Conservation (phyloP, 768 basidiomycete species). For the Hydnum rufescens region DNA sequence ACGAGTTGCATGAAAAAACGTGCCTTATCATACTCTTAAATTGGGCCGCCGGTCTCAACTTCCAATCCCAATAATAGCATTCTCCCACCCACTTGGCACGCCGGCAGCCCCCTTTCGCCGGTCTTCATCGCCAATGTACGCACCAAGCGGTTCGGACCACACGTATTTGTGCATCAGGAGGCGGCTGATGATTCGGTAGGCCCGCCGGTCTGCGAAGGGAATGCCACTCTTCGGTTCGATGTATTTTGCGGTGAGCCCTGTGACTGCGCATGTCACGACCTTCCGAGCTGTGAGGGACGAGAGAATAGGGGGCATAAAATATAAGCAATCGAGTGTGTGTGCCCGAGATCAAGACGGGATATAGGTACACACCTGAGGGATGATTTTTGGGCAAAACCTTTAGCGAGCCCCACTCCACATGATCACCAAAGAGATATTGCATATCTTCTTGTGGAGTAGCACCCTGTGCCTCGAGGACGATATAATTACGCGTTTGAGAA, state of each 20-base stretch:
- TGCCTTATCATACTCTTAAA: not conserved
- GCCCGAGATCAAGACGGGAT: not conserved
- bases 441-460: not conserved
- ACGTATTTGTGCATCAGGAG: constrained; percentile 47
- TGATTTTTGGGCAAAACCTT: constrained; percentile 14
- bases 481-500: constrained; percentile 44
- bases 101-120: constrained; percentile 14
- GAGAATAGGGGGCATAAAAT: not conserved
- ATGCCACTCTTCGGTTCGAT: constrained; percentile 60
- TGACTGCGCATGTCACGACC: constrained; percentile 49
- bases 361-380: not conserved
- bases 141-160: constrained; percentile 27
- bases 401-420: constrained; percentile 36
- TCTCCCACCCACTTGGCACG: constrained; percentile 11
- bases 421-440: constrained; percentile 39
- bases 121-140: constrained; percentile 16
- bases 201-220: constrained; percentile 52
- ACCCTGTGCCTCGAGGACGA: constrained; percentile 35
- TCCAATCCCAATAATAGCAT: constrained; percentile 6
- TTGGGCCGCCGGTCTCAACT: not conserved
- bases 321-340: not conserved
- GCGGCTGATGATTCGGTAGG: constrained; percentile 41
- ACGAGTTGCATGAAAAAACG: no score
- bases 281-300: constrained; percentile 33
- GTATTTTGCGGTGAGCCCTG: constrained; percentile 59